Evolutionary conservation across 169 alveolate genomes (phyloP).

Genomic region (Cyclospora cayetanensis): DNA sequence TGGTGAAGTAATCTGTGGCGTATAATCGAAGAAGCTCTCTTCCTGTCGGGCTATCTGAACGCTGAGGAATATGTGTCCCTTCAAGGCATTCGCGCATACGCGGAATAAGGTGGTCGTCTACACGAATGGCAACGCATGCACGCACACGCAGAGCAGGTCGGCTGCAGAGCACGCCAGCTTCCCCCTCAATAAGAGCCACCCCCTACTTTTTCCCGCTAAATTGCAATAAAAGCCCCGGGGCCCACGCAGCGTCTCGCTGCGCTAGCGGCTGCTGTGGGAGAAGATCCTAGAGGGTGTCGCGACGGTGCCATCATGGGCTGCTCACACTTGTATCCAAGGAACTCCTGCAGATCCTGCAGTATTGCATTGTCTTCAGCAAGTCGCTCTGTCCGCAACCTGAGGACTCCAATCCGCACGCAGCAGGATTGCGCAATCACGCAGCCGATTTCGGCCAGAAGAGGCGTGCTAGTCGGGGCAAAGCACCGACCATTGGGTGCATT

Average conservation of each 20-base stretch:
- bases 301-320: neutral
- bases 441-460: no score
- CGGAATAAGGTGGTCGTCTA: constrained; percentile 67
- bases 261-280: no score
- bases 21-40: constrained; percentile 49
- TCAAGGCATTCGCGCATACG: constrained; percentile 51
- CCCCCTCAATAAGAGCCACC: no score
- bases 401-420: no score
- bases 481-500: no score
- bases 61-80: constrained; percentile 29
- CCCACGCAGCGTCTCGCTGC: neutral
- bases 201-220: neutral
- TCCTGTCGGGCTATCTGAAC: constrained; percentile 68
- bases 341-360: constrained; percentile 73
- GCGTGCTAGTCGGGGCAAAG: no score
- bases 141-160: no score
- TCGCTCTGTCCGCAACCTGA: constrained; percentile 57
- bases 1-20: constrained; percentile 60
- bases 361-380: constrained; percentile 41
- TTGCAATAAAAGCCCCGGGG: neutral
- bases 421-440: no score
- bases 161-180: no score
- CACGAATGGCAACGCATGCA: no score
- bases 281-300: no score
- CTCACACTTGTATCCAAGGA: constrained; percentile 72